Evolutionary conservation across 2,329 filamentous ascomycete genomes (phyloP), one percentile per base, ranked within the genome.

Genomic region (Diplodia mutila): DNA sequence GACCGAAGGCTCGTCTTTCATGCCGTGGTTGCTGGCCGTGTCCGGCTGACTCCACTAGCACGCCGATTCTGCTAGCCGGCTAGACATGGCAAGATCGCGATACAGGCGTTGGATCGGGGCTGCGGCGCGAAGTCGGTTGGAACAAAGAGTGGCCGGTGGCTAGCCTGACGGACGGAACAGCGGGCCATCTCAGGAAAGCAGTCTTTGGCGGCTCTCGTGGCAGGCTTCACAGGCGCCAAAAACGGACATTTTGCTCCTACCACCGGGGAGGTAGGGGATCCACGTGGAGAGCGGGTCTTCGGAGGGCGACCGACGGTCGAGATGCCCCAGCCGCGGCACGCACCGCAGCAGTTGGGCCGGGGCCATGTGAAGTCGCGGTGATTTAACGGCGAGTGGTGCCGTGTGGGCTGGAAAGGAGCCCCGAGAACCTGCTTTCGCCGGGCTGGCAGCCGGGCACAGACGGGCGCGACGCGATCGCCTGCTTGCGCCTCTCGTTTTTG

Each of bases 351-450:
- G 25, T 57, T 61, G 21, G 55, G 55, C 37, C 55, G 53, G 55
- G 23, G 51, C 23, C 11, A 39, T 46, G 25, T 34, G 32, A 61
- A 49, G 39, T 61, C 25, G 48, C 29, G 34, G 59, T 63, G 59
- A 63, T 51, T 46, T 42, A 49, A 46, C 23, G 55, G 55, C 39
- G 23, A 27, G 12, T 27, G 54, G n/a, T 18, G 55, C 55, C 23
- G 55, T 42, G 32, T 61, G 59, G 59, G 46, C 42, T 34, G 46
- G 42, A 25, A 51, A 21, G 23, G 18, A 25, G 59, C 23, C 23
- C 46, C 59, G 46, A 51, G 59, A 63, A 51, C 59, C 59, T 63
- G 59, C 59, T 63, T 63, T 63, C 29, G 25, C 27, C 42, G 49
- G 57, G 57, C 57, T 32, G 25, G 34, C 34, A 39, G 57, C 52